Percentiles rank a stretch among this genome's conserved stretches.
These are phyloP conservation scores for Pseudogymnoascus sp. DNA, from an alignment of 2,329 filamentous ascomycete genomes.

Conservation along the genomic window DNA sequence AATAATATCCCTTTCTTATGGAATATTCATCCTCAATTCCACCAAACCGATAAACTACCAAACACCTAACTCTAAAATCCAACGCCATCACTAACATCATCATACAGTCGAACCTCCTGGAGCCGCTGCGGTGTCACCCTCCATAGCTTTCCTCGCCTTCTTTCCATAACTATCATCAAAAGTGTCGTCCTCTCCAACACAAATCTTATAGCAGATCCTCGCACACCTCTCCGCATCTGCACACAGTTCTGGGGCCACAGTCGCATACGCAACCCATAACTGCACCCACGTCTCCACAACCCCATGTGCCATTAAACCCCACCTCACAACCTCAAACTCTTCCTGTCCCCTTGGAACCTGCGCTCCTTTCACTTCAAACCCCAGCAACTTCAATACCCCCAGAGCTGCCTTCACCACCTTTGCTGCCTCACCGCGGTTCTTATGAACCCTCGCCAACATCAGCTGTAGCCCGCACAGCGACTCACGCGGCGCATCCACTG, in stretches of 20 bases:
- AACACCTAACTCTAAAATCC: neutral
- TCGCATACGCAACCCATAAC: slow-evolving; percentile 23
- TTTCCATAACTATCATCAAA: slow-evolving; percentile 21
- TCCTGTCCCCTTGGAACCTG: neutral
- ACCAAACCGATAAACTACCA: neutral
- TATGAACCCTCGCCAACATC: neutral
- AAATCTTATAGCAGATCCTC: slow-evolving; percentile 27
- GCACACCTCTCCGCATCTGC: slow-evolving; percentile 27
- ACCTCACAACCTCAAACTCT: slow-evolving; percentile 15
- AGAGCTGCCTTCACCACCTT: neutral
- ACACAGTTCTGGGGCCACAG: slow-evolving; percentile 17
- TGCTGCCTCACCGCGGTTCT: neutral
- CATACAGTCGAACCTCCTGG: neutral
- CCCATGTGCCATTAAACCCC: slow-evolving; percentile 26
- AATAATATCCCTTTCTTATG: neutral
- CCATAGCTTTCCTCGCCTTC: slow-evolving; percentile 16
- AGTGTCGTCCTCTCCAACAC: slow-evolving; percentile 30
- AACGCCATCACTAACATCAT: neutral
- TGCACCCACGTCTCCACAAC: slow-evolving; percentile 27
- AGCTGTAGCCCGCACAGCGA: neutral
- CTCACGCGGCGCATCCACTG: neutral
- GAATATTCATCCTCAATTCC: neutral
- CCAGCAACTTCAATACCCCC: neutral
- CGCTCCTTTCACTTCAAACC: neutral
- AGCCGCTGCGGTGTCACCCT: neutral